Evolutionary conservation across 2,329 filamentous ascomycete genomes (phyloP), one percentile per base, ranked within the genome.

Genomic region (Arthrobotrys entomopaga): DNA sequence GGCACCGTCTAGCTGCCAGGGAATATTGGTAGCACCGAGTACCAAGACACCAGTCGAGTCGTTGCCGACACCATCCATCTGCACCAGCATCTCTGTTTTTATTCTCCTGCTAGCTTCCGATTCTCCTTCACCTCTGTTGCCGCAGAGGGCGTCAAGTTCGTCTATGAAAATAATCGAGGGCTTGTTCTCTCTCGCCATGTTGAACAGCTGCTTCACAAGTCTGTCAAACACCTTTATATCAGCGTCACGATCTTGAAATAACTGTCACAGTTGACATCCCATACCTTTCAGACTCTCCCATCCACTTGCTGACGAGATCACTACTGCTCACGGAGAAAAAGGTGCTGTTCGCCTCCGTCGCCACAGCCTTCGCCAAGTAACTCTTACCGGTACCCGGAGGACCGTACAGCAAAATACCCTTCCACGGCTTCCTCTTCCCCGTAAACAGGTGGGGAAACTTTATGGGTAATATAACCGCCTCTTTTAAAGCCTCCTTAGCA

Each of bases 141-240:
- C 95, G 80, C 95, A 98, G 1, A 99, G 89, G 3, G 95, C 95
- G 81, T 99, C 95, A 76, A 98, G 93, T 82, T 98, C 94, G 81
- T 98, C 94, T 80, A 98, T 97, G 83, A 98, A 98, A 82, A 98
- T 97, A 81, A 99, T 97, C 0, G 93, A 95, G 0, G 95, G 95
- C 79, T 95, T 97, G 82, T 97, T 98, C 81, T 99, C 95, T 81
- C 96, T 90, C 0, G 95, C 95, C 91, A 99, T 97, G 79, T 91
- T 92, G 84, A 99, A 99, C 10, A 99, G 87, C 77, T 96, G 91
- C 81, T 98, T 98, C 67, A 99, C 95, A 78, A 99, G 87, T 80
- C 93, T 96, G 79, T 54, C 57, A 38, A 4, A 2, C 13, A 46
- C 8, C 16, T 42, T 16, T 20, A 22, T 2, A 22, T 43, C 26